Evolutionary conservation across 345 rosid species (phyloP).

Genomic region (Dipteronia dyeriana): DNA sequence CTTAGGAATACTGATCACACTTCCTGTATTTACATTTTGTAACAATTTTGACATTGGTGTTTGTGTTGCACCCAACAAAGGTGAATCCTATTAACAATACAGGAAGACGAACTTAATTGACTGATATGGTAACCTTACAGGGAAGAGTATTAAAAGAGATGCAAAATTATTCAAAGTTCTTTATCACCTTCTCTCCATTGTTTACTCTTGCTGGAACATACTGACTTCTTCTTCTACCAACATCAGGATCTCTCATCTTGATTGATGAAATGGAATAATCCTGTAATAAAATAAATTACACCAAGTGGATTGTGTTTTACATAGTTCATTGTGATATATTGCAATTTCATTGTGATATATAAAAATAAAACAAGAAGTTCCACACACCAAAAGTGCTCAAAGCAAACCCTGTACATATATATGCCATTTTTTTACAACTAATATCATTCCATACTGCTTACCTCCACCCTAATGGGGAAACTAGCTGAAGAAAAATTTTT

Average conservation of each 20-base stretch:
- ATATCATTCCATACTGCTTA: background rate
- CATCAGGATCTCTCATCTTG: constrained; percentile 51
- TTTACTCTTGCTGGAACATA: constrained; percentile 31
- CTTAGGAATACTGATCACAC: constrained; percentile 52
- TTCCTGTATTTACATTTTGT: constrained; percentile 50
- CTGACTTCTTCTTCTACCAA: constrained; percentile 49
- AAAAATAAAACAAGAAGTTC: constrained; percentile 7
- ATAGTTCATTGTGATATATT: background rate
- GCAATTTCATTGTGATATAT: constrained; percentile 3
- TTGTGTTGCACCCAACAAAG: constrained; percentile 43
- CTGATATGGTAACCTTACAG: background rate
- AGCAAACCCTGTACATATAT: constrained; percentile 1
- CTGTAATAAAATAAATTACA: constrained; percentile 33
- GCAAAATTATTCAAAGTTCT: constrained; percentile 16
- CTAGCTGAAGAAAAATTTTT: background rate
- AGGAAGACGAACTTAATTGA: background rate
- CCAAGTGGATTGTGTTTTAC: background rate
- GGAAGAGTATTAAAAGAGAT: background rate
- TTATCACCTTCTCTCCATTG: constrained; percentile 50
- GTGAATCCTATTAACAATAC: constrained; percentile 49
- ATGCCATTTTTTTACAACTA: background rate
- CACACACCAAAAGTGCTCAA: constrained; percentile 7
- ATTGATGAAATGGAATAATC: constrained; percentile 62
- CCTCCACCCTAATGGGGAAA: background rate
- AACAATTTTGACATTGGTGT: constrained; percentile 64